These are phyloP conservation scores for Balakata baccata DNA, from an alignment of 345 rosid genomes.

Conservation along the genomic window DNA sequence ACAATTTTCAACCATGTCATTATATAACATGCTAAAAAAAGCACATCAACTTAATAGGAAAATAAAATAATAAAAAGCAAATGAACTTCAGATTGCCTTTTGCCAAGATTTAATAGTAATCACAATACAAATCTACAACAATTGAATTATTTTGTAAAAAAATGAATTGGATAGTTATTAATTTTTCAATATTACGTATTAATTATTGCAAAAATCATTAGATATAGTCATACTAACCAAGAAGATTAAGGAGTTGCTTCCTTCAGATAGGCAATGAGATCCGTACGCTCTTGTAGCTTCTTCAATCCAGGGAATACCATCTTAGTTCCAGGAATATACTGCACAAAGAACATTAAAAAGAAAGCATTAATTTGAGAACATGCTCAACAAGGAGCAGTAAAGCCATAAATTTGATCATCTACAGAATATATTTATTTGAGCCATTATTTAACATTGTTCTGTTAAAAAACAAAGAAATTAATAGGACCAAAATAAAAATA, in stretches of 20 bases:
- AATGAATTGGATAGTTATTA: no score
- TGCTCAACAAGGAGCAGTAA: neutral
- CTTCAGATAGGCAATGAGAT: constrained; percentile 91
- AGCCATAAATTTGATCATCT: neutral
- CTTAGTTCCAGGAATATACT: constrained; percentile 98
- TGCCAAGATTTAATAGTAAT: no score
- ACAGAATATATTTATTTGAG: neutral
- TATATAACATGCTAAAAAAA: no score
- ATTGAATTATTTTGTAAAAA: no score
- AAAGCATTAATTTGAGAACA: neutral
- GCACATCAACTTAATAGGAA: no score
- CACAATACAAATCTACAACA: no score
- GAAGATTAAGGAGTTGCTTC: constrained; percentile 49
- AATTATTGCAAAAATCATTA: no score
- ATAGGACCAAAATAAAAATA: neutral
- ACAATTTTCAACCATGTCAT: no score
- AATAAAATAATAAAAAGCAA: no score
- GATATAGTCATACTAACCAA: neutral
- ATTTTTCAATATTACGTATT: no score
- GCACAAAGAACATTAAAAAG: constrained; percentile 20
- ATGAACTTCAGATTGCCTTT: no score
- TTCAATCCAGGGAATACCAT: constrained; percentile 98
- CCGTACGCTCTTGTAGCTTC: constrained; percentile 89
- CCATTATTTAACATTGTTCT: neutral
- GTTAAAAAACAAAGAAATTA: no score